Percentiles rank a stretch among this genome's conserved stretches.
phyloP scores from a whole-genome alignment of 73 alveolate genomes.

The Chromera velia region DNA sequence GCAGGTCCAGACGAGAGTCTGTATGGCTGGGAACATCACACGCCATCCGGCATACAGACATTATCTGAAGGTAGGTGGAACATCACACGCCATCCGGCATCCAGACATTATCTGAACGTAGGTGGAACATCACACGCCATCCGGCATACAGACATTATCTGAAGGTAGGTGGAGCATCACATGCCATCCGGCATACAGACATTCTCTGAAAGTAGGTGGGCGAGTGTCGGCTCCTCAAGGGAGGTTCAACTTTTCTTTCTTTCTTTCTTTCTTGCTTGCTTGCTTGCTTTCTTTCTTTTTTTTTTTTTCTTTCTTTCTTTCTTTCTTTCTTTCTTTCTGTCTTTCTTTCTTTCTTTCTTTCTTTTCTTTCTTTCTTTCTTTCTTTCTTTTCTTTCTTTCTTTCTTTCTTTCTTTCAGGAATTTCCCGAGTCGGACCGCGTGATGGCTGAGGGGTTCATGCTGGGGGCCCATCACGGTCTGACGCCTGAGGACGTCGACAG shows the following conservation, averaged over 20 bases:
- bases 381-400: not conserved
- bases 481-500: not conserved
- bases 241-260: not conserved
- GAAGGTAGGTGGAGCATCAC: too few species aligned
- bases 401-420: too few species aligned
- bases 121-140: not conserved
- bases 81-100: conserved; percentile 20
- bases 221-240: too few species aligned
- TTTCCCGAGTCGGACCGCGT: not conserved
- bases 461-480: conserved; percentile 40
- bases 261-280: too few species aligned
- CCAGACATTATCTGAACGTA: too few species aligned
- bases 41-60: conserved; percentile 42
- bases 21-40: conserved; percentile 18
- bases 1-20: not conserved
- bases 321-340: too few species aligned
- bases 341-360: too few species aligned
- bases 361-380: not conserved
- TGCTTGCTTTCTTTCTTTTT: too few species aligned
- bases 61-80: conserved; percentile 18
- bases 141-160: too few species aligned
- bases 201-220: not conserved
- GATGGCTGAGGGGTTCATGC: conserved; percentile 4
- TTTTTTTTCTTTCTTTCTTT: not conserved
- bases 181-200: too few species aligned